phyloP scores from a whole-genome alignment of 495 filamentous ascomycete species.

The Hypoxylon fragiforme region DNA sequence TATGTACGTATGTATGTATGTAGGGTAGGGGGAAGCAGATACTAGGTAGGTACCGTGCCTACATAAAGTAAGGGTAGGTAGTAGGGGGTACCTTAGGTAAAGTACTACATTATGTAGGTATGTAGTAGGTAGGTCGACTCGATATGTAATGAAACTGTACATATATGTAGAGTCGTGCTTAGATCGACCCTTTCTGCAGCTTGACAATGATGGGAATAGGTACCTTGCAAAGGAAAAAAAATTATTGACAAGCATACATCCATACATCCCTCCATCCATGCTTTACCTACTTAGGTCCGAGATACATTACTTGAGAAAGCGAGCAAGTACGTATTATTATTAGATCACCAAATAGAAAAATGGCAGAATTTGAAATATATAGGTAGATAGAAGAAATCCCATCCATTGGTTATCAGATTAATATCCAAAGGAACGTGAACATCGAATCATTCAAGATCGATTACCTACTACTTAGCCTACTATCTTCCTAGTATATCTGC shows the following conservation, averaged over 20 bases:
- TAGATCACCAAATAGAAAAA: conserved; percentile 9
- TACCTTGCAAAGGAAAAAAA: conserved; percentile 23
- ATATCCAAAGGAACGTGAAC: background rate
- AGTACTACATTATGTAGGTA: too few species aligned
- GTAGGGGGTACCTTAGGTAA: background rate
- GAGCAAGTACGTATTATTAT: background rate
- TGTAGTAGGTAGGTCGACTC: background rate
- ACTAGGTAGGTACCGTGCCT: conserved; percentile 15
- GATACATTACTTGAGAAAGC: background rate
- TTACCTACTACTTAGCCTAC: too few species aligned
- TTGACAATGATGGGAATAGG: conserved; percentile 29
- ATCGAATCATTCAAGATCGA: background rate
- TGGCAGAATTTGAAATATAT: too few species aligned
- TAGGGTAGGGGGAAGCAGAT: background rate
- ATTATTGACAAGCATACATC: conserved; percentile 5
- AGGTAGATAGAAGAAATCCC: conserved; percentile 2
- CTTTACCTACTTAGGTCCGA: conserved; percentile 17
- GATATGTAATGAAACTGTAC: conserved; percentile 1
- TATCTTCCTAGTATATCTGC: too few species aligned
- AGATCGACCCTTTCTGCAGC: conserved; percentile 36
- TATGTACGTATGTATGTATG: conserved; percentile 18
- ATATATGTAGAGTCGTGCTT: conserved; percentile 32
- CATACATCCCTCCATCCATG: background rate
- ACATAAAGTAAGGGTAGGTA: conserved; percentile 30
- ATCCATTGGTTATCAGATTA: background rate